Evolutionary conservation across 345 rosid species (phyloP).

Genomic region (Microcos paniculata): DNA sequence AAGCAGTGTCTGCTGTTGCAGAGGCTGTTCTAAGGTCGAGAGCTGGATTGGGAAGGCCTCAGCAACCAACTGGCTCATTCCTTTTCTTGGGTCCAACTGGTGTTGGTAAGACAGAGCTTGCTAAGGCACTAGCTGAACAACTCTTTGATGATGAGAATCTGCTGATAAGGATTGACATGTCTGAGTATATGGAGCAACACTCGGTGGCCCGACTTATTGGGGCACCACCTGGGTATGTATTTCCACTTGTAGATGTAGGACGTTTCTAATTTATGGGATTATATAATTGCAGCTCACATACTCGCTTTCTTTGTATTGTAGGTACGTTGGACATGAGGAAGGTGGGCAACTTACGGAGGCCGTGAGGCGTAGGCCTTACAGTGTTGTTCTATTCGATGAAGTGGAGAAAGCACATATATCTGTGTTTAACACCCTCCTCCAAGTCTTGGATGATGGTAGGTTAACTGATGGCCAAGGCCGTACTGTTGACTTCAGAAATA

Average conservation of each 20-base stretch:
- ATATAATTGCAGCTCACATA: background rate
- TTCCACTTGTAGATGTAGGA: too few relatives aligned
- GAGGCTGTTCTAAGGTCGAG: constrained; percentile 86
- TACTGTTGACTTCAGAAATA: constrained; percentile 76
- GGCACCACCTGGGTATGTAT: constrained; percentile 81
- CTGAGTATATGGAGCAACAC: constrained; percentile 89
- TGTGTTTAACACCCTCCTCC: constrained; percentile 89
- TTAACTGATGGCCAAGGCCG: constrained; percentile 94
- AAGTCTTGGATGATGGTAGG: constrained; percentile 89
- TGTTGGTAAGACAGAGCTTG: constrained; percentile 90
- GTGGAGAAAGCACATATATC: constrained; percentile 94
- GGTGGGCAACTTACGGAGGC: constrained; percentile 95
- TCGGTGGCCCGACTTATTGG: constrained; percentile 80
- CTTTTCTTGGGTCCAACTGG: constrained; percentile 94
- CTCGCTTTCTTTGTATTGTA: constrained; percentile 12
- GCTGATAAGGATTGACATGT: constrained; percentile 79
- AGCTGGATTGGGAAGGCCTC: constrained; percentile 92
- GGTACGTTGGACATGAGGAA: constrained; percentile 94
- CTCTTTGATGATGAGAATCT: constrained; percentile 83
- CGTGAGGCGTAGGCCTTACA: constrained; percentile 83
- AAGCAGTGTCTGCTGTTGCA: constrained; percentile 74
- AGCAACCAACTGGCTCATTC: constrained; percentile 94
- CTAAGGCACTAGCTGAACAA: constrained; percentile 94
- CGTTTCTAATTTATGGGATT: background rate
- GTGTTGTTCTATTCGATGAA: constrained; percentile 83